Evolutionary conservation across 257 asterid species (phyloP), one percentile per base, ranked within the genome.

Genomic region (Perilla frutescens): DNA sequence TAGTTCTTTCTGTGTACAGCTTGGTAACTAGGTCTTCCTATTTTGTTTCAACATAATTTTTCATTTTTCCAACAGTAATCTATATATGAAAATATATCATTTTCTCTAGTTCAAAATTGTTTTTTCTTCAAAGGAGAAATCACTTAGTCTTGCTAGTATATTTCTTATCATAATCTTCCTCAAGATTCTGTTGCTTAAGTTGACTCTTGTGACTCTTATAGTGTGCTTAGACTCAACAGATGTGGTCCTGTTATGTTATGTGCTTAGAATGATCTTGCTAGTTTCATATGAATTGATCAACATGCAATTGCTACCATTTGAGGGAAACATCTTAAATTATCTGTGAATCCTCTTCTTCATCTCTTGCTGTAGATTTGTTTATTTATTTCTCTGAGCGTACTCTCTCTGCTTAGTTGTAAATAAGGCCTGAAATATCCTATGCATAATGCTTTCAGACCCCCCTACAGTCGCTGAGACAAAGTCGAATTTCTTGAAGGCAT

Each of bases 401-500:
- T 50, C 11, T 48, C 34, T 66, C 51, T 36, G 49, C 60, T 64
- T 40, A 63, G 45, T 69, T 80, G 20, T 31, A 3, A 29, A 40
- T 53, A 11, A 74, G 10, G 13, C 72, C 57, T 83, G 76, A 73
- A 39, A 65, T 48, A 66, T 69, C 62, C 12, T 49, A 49, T 44
- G 61, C 58, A 44, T 13, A 14, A 53, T 79, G 40, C 74, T 84
- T 79, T 67, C 96, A 92, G 97, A 89, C 79, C 58, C 83, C 58
- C 97, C 96, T 10, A 87, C 96, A 40, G 97, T 92, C 4, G 71
- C 98, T 3, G 92, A 89, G 66, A 92, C 98, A 62, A 92, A 92
- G 80, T 39, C 76, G 79, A 90, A 87, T 72, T 92, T 92, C 84
- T 81, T 92, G 76, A 90, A 81, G 77, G 85, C 95, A 5, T 92